Evolutionary conservation across 2,329 filamentous ascomycete species (phyloP), one percentile per base, ranked within the genome.

Genomic region (Ophiocordyceps camponoti-rufipedis): DNA sequence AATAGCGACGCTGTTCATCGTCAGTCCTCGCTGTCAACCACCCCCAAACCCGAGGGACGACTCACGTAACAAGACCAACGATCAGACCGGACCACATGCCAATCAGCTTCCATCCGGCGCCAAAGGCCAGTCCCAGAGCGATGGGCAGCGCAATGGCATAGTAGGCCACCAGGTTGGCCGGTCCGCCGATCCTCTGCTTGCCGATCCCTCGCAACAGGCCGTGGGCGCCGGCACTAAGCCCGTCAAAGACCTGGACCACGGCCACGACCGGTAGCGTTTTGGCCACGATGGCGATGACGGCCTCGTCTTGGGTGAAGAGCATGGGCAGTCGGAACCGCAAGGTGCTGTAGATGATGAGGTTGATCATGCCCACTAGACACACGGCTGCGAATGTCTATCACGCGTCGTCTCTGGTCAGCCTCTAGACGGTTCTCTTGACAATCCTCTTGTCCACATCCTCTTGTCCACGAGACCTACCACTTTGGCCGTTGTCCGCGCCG

Each of bases 191-290:
- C 51, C 86, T 80, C 62, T 96, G 89, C 47, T 84, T 77, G 3
- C 91, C 91, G 14, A 96, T 74, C 12, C 89, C 89, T 40, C 91
- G 75, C 28, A 96, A 71, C 38, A 95, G 71, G 28, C 88, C 89
- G 55, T 91, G 88, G 47, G 84, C 86, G 38, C 81, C 81, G 3
- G 83, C 75, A 0, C 84, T 78, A 16, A 94, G 60, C 1, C 83
- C 79, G 60, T 98, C 89, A 54, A 93, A 88, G 23, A 94, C 72
- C 59, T 96, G 88, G 70, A 95, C 93, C 1, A 85, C 73, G 0
- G 88, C 87, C 48, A 85, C 85, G 3, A 95, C 65, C 0, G 87
- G 88, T 33, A 95, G 70, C 3, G 86, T 75, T 3, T 64, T 61
- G 1, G 84, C 74, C 18, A 85, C 81, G 32, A 86, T 66, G 18